Percentiles rank a stretch among this genome's conserved stretches.
Conservation (phyloP, 2,329 filamentous ascomycete genomes). For the Pseudogymnoascus sp. region DNA sequence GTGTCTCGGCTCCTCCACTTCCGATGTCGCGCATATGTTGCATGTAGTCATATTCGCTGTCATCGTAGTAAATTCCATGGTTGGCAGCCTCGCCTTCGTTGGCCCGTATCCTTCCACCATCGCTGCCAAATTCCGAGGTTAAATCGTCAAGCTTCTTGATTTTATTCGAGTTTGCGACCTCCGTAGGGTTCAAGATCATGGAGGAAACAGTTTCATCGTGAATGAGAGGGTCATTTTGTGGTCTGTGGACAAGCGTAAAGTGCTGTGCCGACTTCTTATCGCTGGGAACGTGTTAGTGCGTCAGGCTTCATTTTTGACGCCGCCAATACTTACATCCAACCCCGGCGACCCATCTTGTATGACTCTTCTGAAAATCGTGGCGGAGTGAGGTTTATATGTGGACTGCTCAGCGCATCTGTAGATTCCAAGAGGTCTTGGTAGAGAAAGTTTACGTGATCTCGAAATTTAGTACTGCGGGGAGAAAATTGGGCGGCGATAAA, state of each 20-base stretch:
- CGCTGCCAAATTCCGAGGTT: conserved; percentile 65
- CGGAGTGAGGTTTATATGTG: conserved; percentile 5
- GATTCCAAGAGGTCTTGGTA: conserved; percentile 12
- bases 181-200: conserved; percentile 76
- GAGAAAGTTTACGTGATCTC: conserved; percentile 12
- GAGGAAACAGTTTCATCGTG: conserved; percentile 83
- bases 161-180: conserved; percentile 44
- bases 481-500: conserved; percentile 10
- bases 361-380: conserved; percentile 6
- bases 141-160: conserved; percentile 70
- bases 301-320: conserved; percentile 17
- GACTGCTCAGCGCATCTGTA: not conserved
- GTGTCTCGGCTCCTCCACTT: conserved; percentile 59
- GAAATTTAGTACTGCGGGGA: conserved; percentile 13
- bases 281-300: conserved; percentile 39
- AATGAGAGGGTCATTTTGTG: conserved; percentile 95
- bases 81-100: conserved; percentile 97
- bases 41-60: conserved; percentile 98
- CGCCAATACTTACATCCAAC: conserved; percentile 58
- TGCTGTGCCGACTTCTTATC: conserved; percentile 91
- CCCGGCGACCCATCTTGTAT: conserved; percentile 62
- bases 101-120: conserved; percentile 57
- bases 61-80: conserved; percentile 90
- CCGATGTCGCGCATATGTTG: conserved; percentile 93
- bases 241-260: conserved; percentile 90